Conservation (phyloP, 2,329 filamentous ascomycete genomes). For the Clarireedia paspali region DNA sequence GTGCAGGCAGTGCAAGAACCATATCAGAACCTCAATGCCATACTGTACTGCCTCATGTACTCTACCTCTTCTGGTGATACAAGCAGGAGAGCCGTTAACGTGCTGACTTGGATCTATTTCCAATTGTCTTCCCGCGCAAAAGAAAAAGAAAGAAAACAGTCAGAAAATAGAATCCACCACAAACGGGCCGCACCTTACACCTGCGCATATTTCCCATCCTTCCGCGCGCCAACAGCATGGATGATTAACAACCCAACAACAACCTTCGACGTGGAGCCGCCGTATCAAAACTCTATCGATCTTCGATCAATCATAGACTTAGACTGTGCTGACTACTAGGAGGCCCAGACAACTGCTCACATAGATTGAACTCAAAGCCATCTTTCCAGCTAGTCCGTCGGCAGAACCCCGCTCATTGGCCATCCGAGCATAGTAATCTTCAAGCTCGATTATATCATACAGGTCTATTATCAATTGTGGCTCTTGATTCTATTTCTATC, state of each 20-base stretch:
- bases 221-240: constrained; percentile 7
- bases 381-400: too few relatives aligned
- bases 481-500: too few relatives aligned
- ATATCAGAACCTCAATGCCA: background rate
- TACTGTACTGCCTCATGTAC: background rate
- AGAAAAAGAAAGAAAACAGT: background rate
- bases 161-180: constrained; percentile 4
- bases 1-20: constrained; percentile 1
- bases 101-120: constrained; percentile 3
- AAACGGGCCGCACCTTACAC: background rate
- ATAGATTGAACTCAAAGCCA: too few relatives aligned
- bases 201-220: constrained; percentile 2
- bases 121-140: background rate
- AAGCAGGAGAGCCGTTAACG: background rate
- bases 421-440: too few relatives aligned
- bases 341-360: background rate
- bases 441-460: too few relatives aligned
- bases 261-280: constrained; percentile 1
- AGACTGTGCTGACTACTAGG: too few relatives aligned
- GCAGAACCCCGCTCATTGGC: too few relatives aligned
- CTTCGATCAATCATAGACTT: background rate
- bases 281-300: background rate
- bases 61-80: background rate
- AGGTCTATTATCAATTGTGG: too few relatives aligned
- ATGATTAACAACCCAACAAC: background rate